phyloP scores from a whole-genome alignment of 2,329 filamentous ascomycete genomes.

The Domatiomyces globalis region DNA sequence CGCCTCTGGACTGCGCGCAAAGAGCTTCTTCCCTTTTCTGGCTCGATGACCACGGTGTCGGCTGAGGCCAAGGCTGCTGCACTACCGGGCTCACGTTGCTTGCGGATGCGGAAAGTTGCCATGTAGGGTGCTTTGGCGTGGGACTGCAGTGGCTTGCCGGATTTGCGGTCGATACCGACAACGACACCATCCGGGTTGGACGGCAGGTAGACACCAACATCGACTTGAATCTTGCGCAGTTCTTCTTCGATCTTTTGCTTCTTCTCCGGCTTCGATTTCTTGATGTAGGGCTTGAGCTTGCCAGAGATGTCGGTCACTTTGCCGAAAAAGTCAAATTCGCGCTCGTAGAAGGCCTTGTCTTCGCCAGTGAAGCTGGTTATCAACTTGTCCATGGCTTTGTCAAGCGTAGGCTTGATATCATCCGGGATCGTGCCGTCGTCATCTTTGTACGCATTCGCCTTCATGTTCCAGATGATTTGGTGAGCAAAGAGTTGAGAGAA shows the following conservation, averaged over 20 bases:
- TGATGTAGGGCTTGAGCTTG: conserved; percentile 86
- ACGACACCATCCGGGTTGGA: conserved; percentile 95
- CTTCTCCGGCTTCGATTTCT: conserved; percentile 85
- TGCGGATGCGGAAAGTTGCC: conserved; percentile 95
- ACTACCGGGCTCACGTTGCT: conserved; percentile 46
- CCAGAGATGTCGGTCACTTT: conserved; percentile 93
- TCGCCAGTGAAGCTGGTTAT: conserved; percentile 63
- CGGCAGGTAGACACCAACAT: conserved; percentile 91
- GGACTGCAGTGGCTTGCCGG: conserved; percentile 89
- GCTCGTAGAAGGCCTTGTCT: conserved; percentile 78
- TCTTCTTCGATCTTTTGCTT: conserved; percentile 99
- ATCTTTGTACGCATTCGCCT: conserved; percentile 95
- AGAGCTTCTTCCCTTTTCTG: background rate
- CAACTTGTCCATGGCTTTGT: conserved; percentile 75
- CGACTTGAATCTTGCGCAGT: conserved; percentile 88
- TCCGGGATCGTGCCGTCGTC: conserved; percentile 85
- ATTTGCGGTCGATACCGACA: conserved; percentile 94
- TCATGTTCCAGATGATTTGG: conserved; percentile 99
- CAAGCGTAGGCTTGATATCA: conserved; percentile 80
- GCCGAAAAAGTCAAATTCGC: conserved; percentile 95
- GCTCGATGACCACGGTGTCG: background rate
- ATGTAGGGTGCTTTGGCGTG: conserved; percentile 98
- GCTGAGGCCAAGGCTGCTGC: conserved; percentile 28
- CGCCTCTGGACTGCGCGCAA: background rate
- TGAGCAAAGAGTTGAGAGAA: conserved; percentile 98